These are phyloP conservation scores for Phytophthora pluvialis DNA, from an alignment of 352 stramenopile genomes.

Conservation along the genomic window DNA sequence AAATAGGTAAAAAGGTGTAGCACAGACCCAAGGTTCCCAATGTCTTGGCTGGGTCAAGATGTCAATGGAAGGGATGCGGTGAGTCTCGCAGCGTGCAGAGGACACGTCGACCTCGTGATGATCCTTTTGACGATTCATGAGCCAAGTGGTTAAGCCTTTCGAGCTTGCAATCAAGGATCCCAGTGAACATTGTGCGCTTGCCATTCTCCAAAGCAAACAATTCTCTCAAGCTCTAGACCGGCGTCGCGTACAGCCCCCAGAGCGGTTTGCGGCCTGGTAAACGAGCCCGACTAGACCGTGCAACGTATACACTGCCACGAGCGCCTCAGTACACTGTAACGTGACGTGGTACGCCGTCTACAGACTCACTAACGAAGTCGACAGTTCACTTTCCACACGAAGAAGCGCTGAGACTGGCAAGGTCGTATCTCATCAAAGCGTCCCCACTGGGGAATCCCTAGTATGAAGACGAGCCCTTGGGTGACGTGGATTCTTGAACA, in stretches of 20 bases:
- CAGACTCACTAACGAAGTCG: neutral
- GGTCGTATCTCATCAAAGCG: neutral
- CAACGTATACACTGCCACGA: neutral
- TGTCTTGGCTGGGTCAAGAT: neutral
- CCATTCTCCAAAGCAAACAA: too few relatives aligned
- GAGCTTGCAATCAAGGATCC: too few relatives aligned
- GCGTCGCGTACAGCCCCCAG: too few relatives aligned
- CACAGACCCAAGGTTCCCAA: neutral
- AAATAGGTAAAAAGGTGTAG: neutral
- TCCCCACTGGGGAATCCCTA: too few relatives aligned
- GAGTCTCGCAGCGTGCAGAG: too few relatives aligned
- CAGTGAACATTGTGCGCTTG: too few relatives aligned
- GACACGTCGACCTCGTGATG: too few relatives aligned
- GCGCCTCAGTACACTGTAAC: too few relatives aligned
- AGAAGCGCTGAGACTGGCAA: neutral
- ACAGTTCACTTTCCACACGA: neutral
- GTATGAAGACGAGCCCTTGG: too few relatives aligned
- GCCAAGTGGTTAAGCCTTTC: too few relatives aligned
- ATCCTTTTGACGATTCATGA: too few relatives aligned
- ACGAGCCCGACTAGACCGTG: neutral
- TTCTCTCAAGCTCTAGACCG: neutral
- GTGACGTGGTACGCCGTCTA: neutral
- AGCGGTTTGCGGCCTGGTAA: neutral
- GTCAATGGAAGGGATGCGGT: conserved; percentile 1
- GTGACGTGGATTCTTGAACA: too few relatives aligned